A percentile compares a stretch with the other conserved stretches of the same genome.
Evolutionary conservation across 2,329 filamentous ascomycete genomes (phyloP).

Genomic region (Coleophoma cylindrospora): DNA sequence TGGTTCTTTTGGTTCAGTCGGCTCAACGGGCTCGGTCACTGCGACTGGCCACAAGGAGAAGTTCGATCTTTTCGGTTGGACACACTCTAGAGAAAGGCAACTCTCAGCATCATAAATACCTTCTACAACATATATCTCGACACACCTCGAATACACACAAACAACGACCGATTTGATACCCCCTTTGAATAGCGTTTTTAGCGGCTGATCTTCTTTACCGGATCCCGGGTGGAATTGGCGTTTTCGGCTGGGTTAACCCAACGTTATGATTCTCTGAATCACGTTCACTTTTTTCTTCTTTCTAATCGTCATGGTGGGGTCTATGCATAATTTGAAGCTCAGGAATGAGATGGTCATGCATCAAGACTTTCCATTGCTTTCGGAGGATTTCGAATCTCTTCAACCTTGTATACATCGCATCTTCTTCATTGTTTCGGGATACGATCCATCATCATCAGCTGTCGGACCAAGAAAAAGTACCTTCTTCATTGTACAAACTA

Average conservation of each 20-base stretch:
- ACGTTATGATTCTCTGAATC: too few species aligned
- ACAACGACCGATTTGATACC: conserved; percentile 26
- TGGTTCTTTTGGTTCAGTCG: not conserved
- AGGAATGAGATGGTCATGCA: too few species aligned
- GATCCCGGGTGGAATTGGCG: not conserved
- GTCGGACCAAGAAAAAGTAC: too few species aligned
- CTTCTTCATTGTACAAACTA: too few species aligned
- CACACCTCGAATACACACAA: conserved; percentile 6
- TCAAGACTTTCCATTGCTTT: too few species aligned
- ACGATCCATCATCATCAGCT: too few species aligned
- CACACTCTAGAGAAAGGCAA: conserved; percentile 29
- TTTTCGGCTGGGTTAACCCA: not conserved
- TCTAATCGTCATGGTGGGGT: too few species aligned
- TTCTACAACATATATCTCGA: not conserved
- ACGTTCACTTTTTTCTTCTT: too few species aligned
- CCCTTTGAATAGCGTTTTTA: conserved; percentile 30
- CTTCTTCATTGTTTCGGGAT: too few species aligned
- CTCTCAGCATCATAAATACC: conserved; percentile 4
- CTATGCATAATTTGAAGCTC: too few species aligned
- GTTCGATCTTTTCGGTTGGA: conserved; percentile 47
- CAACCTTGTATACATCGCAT: too few species aligned
- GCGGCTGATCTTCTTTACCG: conserved; percentile 22
- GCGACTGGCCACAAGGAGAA: conserved; percentile 32
- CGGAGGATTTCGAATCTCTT: too few species aligned
- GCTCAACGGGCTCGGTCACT: conserved; percentile 17